These are phyloP conservation scores for Circinella minor DNA, from an alignment of 371 early-diverging fungal genomes.

Conservation along the genomic window DNA sequence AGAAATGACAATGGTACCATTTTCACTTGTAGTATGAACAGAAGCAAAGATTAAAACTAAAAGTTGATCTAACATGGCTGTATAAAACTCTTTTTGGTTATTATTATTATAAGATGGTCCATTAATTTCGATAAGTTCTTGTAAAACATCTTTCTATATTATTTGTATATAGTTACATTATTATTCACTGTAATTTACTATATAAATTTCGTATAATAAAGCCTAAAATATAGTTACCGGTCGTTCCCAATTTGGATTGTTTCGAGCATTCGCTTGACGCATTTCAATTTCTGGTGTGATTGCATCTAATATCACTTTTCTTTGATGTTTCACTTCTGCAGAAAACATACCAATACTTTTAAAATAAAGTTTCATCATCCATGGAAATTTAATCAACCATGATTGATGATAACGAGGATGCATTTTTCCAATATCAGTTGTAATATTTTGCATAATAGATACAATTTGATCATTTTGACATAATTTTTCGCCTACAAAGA, in stretches of 20 bases:
- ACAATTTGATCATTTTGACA: conserved; percentile 6
- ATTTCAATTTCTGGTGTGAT: too few relatives aligned
- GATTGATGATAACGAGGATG: conserved; percentile 6
- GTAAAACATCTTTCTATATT: too few relatives aligned
- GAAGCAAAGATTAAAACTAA: conserved; percentile 40
- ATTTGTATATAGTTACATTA: too few relatives aligned
- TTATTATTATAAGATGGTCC: neutral
- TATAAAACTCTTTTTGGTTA: neutral
- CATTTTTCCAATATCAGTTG: conserved; percentile 19
- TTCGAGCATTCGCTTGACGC: too few relatives aligned
- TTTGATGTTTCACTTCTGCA: too few relatives aligned
- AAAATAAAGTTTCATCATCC: conserved; percentile 8
- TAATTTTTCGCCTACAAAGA: conserved; percentile 25
- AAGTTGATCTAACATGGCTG: conserved; percentile 14
- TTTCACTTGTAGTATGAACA: conserved; percentile 44
- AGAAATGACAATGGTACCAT: conserved; percentile 38
- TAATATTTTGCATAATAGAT: conserved; percentile 22
- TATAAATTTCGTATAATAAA: too few relatives aligned
- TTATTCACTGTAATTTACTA: too few relatives aligned
- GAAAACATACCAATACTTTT: too few relatives aligned
- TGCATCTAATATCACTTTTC: too few relatives aligned
- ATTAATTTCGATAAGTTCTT: conserved; percentile 5
- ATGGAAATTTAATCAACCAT: neutral
- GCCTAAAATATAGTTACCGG: too few relatives aligned
- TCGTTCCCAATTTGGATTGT: too few relatives aligned